These are phyloP conservation scores for Auriscalpium orientale DNA, from an alignment of 768 basidiomycete genomes.

Conservation along the genomic window DNA sequence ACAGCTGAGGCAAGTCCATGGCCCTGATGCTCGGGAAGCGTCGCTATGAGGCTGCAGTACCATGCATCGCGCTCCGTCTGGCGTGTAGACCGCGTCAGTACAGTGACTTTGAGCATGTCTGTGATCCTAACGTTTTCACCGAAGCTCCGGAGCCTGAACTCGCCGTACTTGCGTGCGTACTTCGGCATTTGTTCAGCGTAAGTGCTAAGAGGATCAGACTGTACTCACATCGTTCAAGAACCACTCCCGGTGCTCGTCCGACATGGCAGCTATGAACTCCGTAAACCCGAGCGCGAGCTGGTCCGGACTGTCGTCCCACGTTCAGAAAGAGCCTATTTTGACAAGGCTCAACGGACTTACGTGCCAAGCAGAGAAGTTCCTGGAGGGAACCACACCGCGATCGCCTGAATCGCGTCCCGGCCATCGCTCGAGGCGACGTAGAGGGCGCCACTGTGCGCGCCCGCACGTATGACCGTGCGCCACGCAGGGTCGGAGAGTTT, in stretches of 20 bases:
- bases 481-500: neutral
- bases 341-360: neutral
- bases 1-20: neutral
- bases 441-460: neutral
- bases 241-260: neutral
- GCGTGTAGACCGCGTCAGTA: neutral
- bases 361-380: neutral
- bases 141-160: neutral
- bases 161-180: neutral
- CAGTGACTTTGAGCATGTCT: neutral
- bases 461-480: neutral
- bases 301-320: neutral
- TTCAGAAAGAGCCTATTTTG: neutral
- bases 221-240: slow-evolving; percentile 1
- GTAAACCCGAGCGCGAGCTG: slow-evolving; percentile 1
- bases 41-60: slow-evolving; percentile 2
- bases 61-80: slow-evolving; percentile 1
- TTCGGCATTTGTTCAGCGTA: neutral
- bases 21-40: neutral
- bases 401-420: neutral
- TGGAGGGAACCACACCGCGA: slow-evolving; percentile 1
- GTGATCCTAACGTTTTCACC: neutral
- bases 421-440: neutral
- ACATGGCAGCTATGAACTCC: neutral
- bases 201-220: neutral